phyloP scores from a whole-genome alignment of 2,329 filamentous ascomycete species.

The Ophiostoma sp. region DNA sequence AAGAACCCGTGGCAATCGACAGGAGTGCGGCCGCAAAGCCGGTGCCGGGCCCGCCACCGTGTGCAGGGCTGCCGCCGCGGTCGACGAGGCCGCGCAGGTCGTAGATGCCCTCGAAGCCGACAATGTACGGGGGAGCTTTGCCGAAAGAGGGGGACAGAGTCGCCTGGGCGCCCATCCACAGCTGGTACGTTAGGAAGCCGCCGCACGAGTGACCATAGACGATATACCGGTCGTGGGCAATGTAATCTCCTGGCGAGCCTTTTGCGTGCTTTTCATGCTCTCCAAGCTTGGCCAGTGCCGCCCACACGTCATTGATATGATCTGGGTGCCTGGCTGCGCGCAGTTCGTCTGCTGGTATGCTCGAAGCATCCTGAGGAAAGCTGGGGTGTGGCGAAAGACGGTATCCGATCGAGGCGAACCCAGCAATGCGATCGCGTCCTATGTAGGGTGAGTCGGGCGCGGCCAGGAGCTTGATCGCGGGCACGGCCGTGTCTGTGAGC shows the following conservation, averaged over 20 bases:
- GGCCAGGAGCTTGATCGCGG: constrained; percentile 31
- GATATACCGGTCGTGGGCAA: constrained; percentile 41
- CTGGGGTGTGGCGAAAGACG: constrained; percentile 52
- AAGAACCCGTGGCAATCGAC: constrained; percentile 42
- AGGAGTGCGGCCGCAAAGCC: constrained; percentile 30
- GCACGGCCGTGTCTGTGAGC: constrained; percentile 41
- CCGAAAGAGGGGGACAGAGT: background rate
- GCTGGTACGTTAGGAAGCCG: constrained; percentile 58
- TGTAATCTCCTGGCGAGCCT: constrained; percentile 23
- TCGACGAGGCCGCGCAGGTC: constrained; percentile 52
- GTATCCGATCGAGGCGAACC: constrained; percentile 61
- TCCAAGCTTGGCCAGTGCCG: constrained; percentile 47
- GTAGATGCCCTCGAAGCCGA: constrained; percentile 63
- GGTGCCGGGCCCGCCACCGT: constrained; percentile 50
- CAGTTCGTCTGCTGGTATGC: constrained; percentile 31
- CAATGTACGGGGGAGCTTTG: constrained; percentile 39
- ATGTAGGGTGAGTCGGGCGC: constrained; percentile 34
- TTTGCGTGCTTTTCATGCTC: constrained; percentile 26
- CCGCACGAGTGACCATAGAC: constrained; percentile 60
- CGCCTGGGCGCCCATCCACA: constrained; percentile 39
- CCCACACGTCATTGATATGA: constrained; percentile 53
- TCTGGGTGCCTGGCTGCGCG: constrained; percentile 53
- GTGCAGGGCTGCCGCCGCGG: constrained; percentile 35
- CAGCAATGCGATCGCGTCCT: constrained; percentile 46
- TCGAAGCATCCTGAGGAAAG: constrained; percentile 40